Percentiles rank a stretch among this genome's conserved stretches.
Conservation (phyloP, 2,329 filamentous ascomycete species). For the Alternaria metachromatica region DNA sequence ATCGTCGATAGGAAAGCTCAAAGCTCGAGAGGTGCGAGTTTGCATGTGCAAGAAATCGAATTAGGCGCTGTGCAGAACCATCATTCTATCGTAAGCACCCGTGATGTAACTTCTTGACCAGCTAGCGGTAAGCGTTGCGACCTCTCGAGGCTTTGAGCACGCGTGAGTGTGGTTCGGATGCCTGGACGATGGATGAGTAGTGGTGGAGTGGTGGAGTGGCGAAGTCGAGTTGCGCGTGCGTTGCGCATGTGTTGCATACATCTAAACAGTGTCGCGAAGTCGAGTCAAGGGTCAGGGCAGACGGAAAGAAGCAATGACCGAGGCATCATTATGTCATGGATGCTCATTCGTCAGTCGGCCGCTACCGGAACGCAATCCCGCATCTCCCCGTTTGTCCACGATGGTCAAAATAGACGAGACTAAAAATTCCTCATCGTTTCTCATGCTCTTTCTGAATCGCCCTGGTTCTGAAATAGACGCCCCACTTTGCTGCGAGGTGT, state of each 20-base stretch:
- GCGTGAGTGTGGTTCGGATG: background rate
- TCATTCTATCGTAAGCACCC: background rate
- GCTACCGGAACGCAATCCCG: slow-evolving; percentile 18
- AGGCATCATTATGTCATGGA: slow-evolving; percentile 16
- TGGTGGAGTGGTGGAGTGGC: background rate
- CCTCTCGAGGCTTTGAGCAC: background rate
- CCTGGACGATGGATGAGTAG: background rate
- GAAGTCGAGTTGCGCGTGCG: background rate
- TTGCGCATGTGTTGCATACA: background rate
- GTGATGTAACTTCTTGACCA: background rate
- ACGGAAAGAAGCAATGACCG: slow-evolving; percentile 5
- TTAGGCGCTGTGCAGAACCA: background rate
- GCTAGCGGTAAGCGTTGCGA: background rate
- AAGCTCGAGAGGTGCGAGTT: background rate
- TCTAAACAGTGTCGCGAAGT: background rate
- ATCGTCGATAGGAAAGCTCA: background rate
- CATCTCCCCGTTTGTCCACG: slow-evolving; percentile 12
- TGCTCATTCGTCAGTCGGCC: slow-evolving; percentile 17
- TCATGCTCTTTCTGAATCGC: background rate
- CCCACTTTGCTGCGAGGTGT: background rate
- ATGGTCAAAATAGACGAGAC: slow-evolving; percentile 2
- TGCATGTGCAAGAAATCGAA: background rate
- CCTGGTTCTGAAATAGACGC: background rate
- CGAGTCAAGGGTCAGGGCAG: slow-evolving; percentile 6
- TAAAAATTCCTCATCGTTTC: background rate